Conservation (phyloP, 2,329 filamentous ascomycete genomes). For the Colletotrichum abscissum region DNA sequence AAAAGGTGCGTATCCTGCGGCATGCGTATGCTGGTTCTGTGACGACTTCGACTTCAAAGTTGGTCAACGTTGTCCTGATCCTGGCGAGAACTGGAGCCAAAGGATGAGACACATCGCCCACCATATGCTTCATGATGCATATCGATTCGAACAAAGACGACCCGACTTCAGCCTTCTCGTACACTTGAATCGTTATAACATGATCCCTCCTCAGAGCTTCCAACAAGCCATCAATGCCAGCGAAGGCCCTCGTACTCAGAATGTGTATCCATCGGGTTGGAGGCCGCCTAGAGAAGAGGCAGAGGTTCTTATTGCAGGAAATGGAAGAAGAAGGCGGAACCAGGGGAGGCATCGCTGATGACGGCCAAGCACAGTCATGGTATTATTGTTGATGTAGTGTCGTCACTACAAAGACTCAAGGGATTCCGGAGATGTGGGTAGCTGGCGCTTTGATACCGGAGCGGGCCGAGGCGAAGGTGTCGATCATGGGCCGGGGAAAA, state of each 20-base stretch:
- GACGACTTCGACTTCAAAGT: slow-evolving; percentile 46
- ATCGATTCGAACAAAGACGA: slow-evolving; percentile 17
- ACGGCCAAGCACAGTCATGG: neutral
- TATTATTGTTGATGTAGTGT: neutral
- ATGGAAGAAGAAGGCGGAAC: neutral
- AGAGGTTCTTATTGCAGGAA: neutral
- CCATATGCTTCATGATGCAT: slow-evolving; percentile 51
- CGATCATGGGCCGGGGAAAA: slow-evolving; percentile 8
- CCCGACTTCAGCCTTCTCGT: slow-evolving; percentile 30
- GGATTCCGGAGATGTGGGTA: slow-evolving; percentile 15
- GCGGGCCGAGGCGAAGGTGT: slow-evolving; percentile 25
- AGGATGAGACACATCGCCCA: slow-evolving; percentile 63
- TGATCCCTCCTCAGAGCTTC: slow-evolving; percentile 8
- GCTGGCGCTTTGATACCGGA: slow-evolving; percentile 19
- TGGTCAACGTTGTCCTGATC: slow-evolving; percentile 32
- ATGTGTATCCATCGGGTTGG: slow-evolving; percentile 2
- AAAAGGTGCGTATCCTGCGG: slow-evolving; percentile 45
- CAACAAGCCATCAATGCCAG: slow-evolving; percentile 1
- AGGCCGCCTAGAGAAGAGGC: neutral
- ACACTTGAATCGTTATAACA: slow-evolving; percentile 6
- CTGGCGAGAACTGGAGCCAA: slow-evolving; percentile 43
- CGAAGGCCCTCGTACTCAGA: slow-evolving; percentile 4
- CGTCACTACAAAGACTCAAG: neutral
- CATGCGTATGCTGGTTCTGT: slow-evolving; percentile 64
- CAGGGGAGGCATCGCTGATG: neutral